Evolutionary conservation across 2,329 filamentous ascomycete genomes (phyloP), one percentile per base, ranked within the genome.

Genomic region (Aspergillus sp.): DNA sequence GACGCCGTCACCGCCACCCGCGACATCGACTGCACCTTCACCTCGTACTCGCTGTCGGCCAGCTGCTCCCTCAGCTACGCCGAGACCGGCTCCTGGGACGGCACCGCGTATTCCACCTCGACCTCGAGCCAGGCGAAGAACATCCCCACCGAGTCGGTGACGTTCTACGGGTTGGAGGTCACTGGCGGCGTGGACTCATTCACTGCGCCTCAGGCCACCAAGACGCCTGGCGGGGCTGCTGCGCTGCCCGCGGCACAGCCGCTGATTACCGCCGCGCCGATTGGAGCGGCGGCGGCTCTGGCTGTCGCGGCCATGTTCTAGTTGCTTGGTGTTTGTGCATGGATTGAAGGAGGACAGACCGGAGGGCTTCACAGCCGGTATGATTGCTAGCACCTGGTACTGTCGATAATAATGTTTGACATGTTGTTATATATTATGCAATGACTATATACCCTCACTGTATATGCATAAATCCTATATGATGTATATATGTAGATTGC

Each of bases 191-290:
- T 63, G 40, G 48, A 54, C 16, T 56, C 54, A 14, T 54, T 64
- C 3, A 62, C 61, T 2, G 49, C 50, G 2, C 47, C 62, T 2
- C 31, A 55, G 40, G 53, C 61, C 2, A 64, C 62, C 1, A 42
- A 61, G 43, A 59, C 61, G 1, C 50, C 56, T 10, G 61, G 51
- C 25, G 61, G 45, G 25, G 63, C 50, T 48, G 58, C 34, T 17
- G 50, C 49, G 25, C 40, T 36, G 3, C 58, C 53, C 3, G 5
- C 20, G 42, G 53, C 45, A 10, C 52, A 38, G 17, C 55, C 61
- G 17, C 45, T 65, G 49, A 58, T 62, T 31, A 65, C 63, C 2
- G 63, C 58, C 21, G 56, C 56, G n/a, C 61, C 64, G 11, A 19
- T 65, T 31, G 56, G 55, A 49, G 63, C 59, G 20, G 63, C 62